phyloP scores from a whole-genome alignment of 768 basidiomycete species.

The Cyclocybe cylindracea region DNA sequence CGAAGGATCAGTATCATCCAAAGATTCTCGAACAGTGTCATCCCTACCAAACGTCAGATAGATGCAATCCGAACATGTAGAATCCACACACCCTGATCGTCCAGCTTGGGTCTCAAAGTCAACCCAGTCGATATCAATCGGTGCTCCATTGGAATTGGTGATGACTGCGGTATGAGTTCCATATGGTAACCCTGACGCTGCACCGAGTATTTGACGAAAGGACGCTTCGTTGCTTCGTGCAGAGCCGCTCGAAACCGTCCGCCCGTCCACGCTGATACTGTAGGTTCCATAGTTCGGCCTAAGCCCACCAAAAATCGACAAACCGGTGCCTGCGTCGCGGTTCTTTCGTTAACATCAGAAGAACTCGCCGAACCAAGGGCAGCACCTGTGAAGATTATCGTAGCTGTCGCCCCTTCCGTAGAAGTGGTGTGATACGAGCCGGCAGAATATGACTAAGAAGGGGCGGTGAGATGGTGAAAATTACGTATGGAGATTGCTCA shows the following conservation, averaged over 20 bases:
- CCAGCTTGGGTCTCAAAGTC: conserved; percentile 42
- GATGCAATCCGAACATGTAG: background rate
- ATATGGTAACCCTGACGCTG: conserved; percentile 39
- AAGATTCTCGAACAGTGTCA: conserved; percentile 25
- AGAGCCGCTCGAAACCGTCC: conserved; percentile 31
- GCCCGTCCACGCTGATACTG: conserved; percentile 45
- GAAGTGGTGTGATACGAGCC: conserved; percentile 45
- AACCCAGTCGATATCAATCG: conserved; percentile 54
- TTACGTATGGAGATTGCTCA: conserved; percentile 19
- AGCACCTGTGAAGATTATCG: conserved; percentile 50
- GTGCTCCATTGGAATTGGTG: conserved; percentile 41
- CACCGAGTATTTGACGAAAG: conserved; percentile 42
- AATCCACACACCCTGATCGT: conserved; percentile 32
- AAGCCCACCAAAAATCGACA: conserved; percentile 50
- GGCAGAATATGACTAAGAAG: conserved; percentile 41
- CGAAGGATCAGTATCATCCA: conserved; percentile 42
- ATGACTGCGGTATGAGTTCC: conserved; percentile 50
- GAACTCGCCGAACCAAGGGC: conserved; percentile 1
- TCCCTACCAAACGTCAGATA: conserved; percentile 11
- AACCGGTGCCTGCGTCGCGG: conserved; percentile 42
- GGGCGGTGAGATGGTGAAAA: background rate
- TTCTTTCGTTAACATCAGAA: background rate
- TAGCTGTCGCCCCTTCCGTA: conserved; percentile 47
- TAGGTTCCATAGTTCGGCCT: conserved; percentile 49
- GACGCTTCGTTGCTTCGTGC: conserved; percentile 29